phyloP scores from a whole-genome alignment of 176 grass and related monocot genomes.

The Chloris gayana region DNA sequence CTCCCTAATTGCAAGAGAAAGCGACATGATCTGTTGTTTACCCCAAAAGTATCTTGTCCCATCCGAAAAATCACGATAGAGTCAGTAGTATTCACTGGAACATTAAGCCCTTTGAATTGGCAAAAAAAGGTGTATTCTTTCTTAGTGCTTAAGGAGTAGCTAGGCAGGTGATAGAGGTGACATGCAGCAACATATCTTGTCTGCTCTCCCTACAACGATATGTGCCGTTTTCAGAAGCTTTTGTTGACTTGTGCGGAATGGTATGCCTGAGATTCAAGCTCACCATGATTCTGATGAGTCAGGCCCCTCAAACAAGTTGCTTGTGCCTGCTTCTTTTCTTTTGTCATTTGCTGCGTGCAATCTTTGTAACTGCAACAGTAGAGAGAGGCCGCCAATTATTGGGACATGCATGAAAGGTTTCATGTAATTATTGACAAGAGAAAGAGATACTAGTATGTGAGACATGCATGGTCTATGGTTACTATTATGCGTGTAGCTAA shows the following conservation, averaged over 20 bases:
- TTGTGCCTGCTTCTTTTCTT: not conserved
- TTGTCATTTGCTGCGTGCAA: not conserved
- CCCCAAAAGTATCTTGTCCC: conserved; percentile 42
- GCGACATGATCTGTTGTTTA: conserved; percentile 36
- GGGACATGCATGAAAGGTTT: conserved; percentile 25
- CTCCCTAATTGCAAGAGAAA: conserved; percentile 27
- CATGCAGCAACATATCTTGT: conserved; percentile 40
- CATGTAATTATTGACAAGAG: conserved; percentile 6
- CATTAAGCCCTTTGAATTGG: conserved; percentile 25
- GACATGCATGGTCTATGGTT: not conserved
- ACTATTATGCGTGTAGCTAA: too few species aligned
- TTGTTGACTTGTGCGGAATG: conserved; percentile 46
- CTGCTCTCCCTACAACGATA: conserved; percentile 14
- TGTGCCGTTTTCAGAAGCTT: conserved; percentile 44
- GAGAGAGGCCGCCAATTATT: conserved; percentile 31
- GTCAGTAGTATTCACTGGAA: conserved; percentile 21
- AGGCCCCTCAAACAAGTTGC: conserved; percentile 4
- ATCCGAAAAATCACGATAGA: conserved; percentile 19
- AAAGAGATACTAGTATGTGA: conserved; percentile 6
- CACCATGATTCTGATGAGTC: conserved; percentile 42
- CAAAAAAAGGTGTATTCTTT: conserved; percentile 17
- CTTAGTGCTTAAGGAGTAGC: conserved; percentile 60
- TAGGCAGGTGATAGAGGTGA: conserved; percentile 36
- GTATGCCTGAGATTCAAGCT: conserved; percentile 38
- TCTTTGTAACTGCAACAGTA: conserved; percentile 28